Evolutionary conservation across 352 stramenopile genomes (phyloP).

Genomic region (Globisporangium rhizosaccharum): DNA sequence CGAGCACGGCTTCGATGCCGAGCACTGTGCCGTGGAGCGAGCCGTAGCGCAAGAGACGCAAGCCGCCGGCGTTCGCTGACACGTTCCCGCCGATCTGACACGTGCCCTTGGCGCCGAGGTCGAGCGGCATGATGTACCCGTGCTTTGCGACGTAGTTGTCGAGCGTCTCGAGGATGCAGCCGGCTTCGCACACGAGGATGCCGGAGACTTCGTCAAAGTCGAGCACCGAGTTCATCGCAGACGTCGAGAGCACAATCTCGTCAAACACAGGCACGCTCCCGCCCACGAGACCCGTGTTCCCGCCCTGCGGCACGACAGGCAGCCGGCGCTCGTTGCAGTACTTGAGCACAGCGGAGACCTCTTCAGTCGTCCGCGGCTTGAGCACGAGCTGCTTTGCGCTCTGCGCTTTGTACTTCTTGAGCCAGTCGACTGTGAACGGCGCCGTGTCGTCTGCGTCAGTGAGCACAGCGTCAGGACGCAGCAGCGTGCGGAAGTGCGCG

Average conservation of each 20-base stretch:
- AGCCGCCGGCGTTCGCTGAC: conserved; percentile 93
- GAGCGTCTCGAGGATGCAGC: conserved; percentile 93
- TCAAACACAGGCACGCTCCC: conserved; percentile 86
- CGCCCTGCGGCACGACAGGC: conserved; percentile 92
- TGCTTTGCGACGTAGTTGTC: conserved; percentile 84
- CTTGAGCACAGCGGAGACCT: conserved; percentile 87
- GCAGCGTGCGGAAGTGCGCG: conserved; percentile 53
- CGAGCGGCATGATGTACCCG: conserved; percentile 92
- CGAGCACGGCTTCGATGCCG: conserved; percentile 93
- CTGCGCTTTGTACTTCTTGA: conserved; percentile 75
- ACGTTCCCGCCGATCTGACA: conserved; percentile 97
- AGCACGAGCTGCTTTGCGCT: conserved; percentile 73
- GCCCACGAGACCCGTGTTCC: conserved; percentile 97
- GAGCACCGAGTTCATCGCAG: conserved; percentile 90
- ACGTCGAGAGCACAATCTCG: conserved; percentile 93
- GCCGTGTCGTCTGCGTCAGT: conserved; percentile 63
- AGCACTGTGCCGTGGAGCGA: conserved; percentile 93
- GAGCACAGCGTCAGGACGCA: conserved; percentile 36
- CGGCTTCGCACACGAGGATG: conserved; percentile 85
- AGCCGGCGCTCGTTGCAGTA: conserved; percentile 91
- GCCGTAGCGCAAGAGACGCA: conserved; percentile 93
- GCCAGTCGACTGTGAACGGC: conserved; percentile 77
- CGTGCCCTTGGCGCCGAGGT: conserved; percentile 96
- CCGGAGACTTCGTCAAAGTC: conserved; percentile 86
- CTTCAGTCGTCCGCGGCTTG: conserved; percentile 80